A percentile compares a stretch with the other conserved stretches of the same genome.
phyloP scores from a whole-genome alignment of 2,329 filamentous ascomycete species.

The Xylaria sp. region DNA sequence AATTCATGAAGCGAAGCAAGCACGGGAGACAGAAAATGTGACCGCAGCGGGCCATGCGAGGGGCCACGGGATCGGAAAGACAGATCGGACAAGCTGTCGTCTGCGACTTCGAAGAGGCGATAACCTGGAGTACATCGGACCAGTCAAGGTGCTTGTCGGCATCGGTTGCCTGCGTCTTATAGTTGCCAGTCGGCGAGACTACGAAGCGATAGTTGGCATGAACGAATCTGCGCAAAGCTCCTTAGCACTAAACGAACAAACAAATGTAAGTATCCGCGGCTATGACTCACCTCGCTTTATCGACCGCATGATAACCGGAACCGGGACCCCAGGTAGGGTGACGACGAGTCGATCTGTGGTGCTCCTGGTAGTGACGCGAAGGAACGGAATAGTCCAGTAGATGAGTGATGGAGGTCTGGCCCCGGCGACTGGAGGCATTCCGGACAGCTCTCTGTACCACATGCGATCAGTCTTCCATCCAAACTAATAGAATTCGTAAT shows the following conservation, averaged over 20 bases:
- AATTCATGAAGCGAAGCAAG: slow-evolving; percentile 92
- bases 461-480: slow-evolving; percentile 4
- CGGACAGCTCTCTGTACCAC: slow-evolving; percentile 42
- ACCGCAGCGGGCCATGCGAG: slow-evolving; percentile 93
- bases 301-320: slow-evolving; percentile 81
- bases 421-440: slow-evolving; percentile 65
- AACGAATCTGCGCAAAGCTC: slow-evolving; percentile 56
- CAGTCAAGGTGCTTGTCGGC: slow-evolving; percentile 88
- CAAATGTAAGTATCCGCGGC: neutral
- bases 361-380: slow-evolving; percentile 58
- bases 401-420: slow-evolving; percentile 95
- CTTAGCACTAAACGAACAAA: slow-evolving; percentile 2
- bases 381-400: slow-evolving; percentile 86
- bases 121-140: slow-evolving; percentile 82
- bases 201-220: slow-evolving; percentile 98
- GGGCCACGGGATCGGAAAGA: slow-evolving; percentile 84
- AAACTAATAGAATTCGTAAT: neutral
- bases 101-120: slow-evolving; percentile 87
- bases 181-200: slow-evolving; percentile 75
- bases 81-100: slow-evolving; percentile 89
- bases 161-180: slow-evolving; percentile 73
- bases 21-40: slow-evolving; percentile 96
- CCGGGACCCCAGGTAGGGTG: slow-evolving; percentile 79
- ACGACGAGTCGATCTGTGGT: slow-evolving; percentile 56
- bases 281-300: slow-evolving; percentile 70